Base-by-base conservation (phyloP, 1,284 basidiomycete genomes). In the Rugosomyces carneus region DNA sequence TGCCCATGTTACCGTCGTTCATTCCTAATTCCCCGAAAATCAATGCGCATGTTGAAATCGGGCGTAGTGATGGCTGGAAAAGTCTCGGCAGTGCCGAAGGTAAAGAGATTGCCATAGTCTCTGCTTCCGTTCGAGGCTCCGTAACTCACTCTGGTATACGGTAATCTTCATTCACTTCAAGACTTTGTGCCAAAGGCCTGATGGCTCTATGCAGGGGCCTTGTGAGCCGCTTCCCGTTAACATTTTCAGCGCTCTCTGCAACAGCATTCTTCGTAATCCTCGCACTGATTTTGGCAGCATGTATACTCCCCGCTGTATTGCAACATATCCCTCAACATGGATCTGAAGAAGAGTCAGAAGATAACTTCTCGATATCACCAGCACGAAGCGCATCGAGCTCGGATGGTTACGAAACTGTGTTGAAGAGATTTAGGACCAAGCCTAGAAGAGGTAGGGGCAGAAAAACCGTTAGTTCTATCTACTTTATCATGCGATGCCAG, bases 61-160 rank as follows among this genome's bases (percentile, higher is more conserved):
- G 86, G 1, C 76, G 86, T 27, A 68, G 62, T 15, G 86, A 90
- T 58, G 66, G 68, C 29, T 90, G 86, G 86, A 80, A 63, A 59
- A 73, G 65, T 34, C 46, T 89, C 9, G 84, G 84, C 5, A 66
- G 60, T 16, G 87, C 85, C 2, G 68, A 81, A 61, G 83, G 77
- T 13, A 78, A 80, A 43, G 86, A 90, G 60, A 56, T 90, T 3
- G 84, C 74, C 51, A 76, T 90, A 1, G 55, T 74, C 19, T 69
- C 75, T 21, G 82, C 84, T 15, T 71, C 68, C 19, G 53, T 90
- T 29, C 70, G 66, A 47, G 88, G 87, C 5, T 62, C 66, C 15
- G 73, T 84, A 23, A 71, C 74, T 29, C 80, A 79, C 51, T 73
- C 71, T 51, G 87, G 86, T 32, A 63, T 88, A 38, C 74, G 82